Evolutionary conservation across 352 stramenopile genomes (phyloP).

Genomic region (Blastocystis sp.): DNA sequence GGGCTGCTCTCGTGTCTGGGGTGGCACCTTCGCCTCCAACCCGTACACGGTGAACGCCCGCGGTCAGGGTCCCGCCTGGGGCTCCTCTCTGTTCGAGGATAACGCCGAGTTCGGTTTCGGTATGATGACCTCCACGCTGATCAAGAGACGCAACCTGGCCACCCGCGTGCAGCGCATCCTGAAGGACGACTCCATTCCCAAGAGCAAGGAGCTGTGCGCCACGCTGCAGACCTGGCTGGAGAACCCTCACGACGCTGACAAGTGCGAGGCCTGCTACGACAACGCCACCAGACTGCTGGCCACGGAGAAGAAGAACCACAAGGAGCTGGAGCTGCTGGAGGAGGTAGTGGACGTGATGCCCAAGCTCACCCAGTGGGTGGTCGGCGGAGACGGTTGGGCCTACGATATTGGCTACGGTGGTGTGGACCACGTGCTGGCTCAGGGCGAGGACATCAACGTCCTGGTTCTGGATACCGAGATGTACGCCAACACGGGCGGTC

Average conservation of each 20-base stretch:
- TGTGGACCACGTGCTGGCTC: slow-evolving; percentile 76
- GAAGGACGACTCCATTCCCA: slow-evolving; percentile 62
- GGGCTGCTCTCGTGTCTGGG: slow-evolving; percentile 75
- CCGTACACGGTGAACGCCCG: slow-evolving; percentile 74
- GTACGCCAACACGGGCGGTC: slow-evolving; percentile 73
- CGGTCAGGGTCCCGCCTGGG: slow-evolving; percentile 73
- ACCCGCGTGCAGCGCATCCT: slow-evolving; percentile 73
- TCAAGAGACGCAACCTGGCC: slow-evolving; percentile 74
- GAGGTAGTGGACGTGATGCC: slow-evolving; percentile 76
- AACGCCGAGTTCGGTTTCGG: slow-evolving; percentile 75
- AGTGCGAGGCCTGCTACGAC: slow-evolving; percentile 75
- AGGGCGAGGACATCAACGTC: slow-evolving; percentile 77
- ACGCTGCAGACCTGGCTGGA: slow-evolving; percentile 76
- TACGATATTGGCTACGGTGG: slow-evolving; percentile 78
- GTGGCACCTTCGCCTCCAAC: slow-evolving; percentile 75
- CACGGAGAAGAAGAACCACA: slow-evolving; percentile 68
- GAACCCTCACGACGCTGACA: slow-evolving; percentile 75
- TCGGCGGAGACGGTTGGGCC: slow-evolving; percentile 78
- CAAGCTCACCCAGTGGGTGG: slow-evolving; percentile 77
- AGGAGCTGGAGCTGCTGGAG: slow-evolving; percentile 74
- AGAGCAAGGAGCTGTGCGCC: slow-evolving; percentile 73
- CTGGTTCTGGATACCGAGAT: slow-evolving; percentile 78
- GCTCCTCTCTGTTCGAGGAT: slow-evolving; percentile 76
- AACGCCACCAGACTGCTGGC: slow-evolving; percentile 69
- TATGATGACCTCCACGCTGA: slow-evolving; percentile 73